Conservation (phyloP, 495 filamentous ascomycete genomes). For the Aspergillus hancockii region DNA sequence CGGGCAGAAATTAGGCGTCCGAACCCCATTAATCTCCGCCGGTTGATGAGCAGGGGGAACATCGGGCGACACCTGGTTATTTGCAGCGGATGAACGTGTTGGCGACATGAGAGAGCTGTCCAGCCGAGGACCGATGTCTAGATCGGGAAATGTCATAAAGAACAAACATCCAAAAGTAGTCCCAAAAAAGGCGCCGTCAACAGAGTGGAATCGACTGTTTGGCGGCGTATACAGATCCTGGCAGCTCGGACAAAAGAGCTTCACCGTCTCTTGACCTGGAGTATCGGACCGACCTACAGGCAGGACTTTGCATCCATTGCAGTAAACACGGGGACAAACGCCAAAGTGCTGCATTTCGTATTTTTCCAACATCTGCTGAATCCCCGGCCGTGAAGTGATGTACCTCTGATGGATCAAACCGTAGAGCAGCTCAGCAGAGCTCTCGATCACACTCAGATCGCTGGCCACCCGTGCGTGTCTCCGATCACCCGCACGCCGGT, state of each 20-base stretch:
- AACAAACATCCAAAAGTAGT: slow-evolving; percentile 94
- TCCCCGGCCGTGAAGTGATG: slow-evolving; percentile 95
- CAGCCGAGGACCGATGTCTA: slow-evolving; percentile 63
- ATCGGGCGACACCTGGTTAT: slow-evolving; percentile 26
- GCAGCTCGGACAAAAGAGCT: slow-evolving; percentile 95
- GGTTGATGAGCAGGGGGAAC: slow-evolving; percentile 50
- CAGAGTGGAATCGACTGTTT: slow-evolving; percentile 94
- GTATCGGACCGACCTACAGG: slow-evolving; percentile 92
- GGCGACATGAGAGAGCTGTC: slow-evolving; percentile 23
- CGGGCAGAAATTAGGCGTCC: slow-evolving; percentile 78
- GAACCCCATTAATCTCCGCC: slow-evolving; percentile 77
- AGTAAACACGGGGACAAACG: slow-evolving; percentile 85
- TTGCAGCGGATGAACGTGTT: slow-evolving; percentile 38
- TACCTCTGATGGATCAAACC: slow-evolving; percentile 98
- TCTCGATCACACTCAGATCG: slow-evolving; percentile 93
- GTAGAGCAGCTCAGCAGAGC: slow-evolving; percentile 94
- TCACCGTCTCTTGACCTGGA: slow-evolving; percentile 95
- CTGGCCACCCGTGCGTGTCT: slow-evolving; percentile 85
- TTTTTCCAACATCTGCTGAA: slow-evolving; percentile 99
- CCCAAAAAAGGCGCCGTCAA: slow-evolving; percentile 98
- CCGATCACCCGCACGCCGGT: slow-evolving; percentile 63
- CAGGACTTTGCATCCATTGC: slow-evolving; percentile 81
- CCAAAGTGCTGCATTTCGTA: slow-evolving; percentile 96
- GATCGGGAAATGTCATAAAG: slow-evolving; percentile 96
- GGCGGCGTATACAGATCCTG: slow-evolving; percentile 96